Conservation (phyloP, 179 eudicot species). For the Actinidia chinensis region DNA sequence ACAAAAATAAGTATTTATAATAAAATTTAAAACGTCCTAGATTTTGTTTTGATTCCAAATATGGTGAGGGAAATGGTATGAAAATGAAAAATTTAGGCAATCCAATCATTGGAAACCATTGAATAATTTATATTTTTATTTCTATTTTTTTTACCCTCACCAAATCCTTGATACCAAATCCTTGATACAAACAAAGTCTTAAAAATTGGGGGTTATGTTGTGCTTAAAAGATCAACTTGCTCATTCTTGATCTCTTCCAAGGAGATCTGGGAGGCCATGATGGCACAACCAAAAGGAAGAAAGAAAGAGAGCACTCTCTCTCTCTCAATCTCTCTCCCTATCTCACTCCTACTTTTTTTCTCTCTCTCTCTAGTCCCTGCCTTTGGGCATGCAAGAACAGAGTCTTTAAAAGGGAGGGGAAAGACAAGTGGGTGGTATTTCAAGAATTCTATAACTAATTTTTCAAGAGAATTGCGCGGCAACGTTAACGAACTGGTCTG, state of each 20-base stretch:
- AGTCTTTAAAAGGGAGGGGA: background rate
- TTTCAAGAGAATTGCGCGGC: background rate
- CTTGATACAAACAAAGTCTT: background rate
- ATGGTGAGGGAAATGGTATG: background rate
- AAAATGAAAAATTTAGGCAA: background rate
- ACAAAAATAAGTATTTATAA: too few relatives aligned
- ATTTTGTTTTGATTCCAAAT: background rate
- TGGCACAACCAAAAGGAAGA: constrained; percentile 18
- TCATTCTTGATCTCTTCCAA: constrained; percentile 58
- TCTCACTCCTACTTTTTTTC: background rate
- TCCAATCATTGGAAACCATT: background rate
- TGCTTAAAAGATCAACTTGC: constrained; percentile 55
- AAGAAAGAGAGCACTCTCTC: constrained; percentile 25
- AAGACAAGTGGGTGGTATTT: background rate
- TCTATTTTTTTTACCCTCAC: background rate
- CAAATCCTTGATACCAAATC: background rate
- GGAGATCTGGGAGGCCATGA: constrained; percentile 41
- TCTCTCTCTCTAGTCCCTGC: background rate
- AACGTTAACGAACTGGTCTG: constrained; percentile 6
- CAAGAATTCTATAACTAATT: background rate
- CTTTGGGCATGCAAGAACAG: background rate
- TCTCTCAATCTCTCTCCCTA: background rate
- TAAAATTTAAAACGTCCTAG: background rate
- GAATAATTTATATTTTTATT: background rate
- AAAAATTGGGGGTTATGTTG: background rate